phyloP scores from a whole-genome alignment of 2,329 filamentous ascomycete genomes.

The Dichotomopilus funicola region DNA sequence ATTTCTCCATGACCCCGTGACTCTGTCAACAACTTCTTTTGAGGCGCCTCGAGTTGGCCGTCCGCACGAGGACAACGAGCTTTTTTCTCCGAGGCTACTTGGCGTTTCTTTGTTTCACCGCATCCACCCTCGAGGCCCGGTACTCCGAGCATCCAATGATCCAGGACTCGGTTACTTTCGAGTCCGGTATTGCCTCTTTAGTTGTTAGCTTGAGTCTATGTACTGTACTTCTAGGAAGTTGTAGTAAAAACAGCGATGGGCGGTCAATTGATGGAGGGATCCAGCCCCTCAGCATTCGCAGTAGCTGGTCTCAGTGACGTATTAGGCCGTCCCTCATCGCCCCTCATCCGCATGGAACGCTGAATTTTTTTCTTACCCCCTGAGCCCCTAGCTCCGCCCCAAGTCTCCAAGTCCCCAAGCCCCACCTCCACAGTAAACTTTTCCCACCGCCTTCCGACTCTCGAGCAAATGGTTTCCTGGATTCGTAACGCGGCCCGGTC shows the following conservation, averaged over 20 bases:
- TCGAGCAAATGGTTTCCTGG: conserved; percentile 6
- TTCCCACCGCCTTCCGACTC: conserved; percentile 1
- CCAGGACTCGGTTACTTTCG: no score
- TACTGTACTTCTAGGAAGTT: no score
- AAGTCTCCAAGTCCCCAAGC: neutral
- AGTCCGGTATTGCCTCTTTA: no score
- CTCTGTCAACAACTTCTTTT: conserved; percentile 3
- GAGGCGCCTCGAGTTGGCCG: conserved; percentile 1
- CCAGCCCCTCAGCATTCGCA: no score
- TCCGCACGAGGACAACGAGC: conserved; percentile 24
- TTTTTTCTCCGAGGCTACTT: conserved; percentile 8
- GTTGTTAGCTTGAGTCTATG: no score
- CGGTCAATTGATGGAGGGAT: conserved; percentile 13
- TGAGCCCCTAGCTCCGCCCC: neutral
- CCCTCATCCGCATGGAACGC: no score
- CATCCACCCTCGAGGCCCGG: neutral
- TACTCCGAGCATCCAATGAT: conserved; percentile 4
- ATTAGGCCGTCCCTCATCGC: neutral
- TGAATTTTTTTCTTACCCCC: neutral
- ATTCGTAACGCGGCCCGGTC: conserved; percentile 13
- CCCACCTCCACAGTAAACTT: neutral
- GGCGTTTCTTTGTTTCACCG: neutral
- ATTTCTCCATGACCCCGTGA: conserved; percentile 18
- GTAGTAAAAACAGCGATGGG: neutral
- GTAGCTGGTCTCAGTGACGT: neutral